Evolutionary conservation across 2,329 filamentous ascomycete genomes (phyloP).

Genomic region (Phialophora macrospora): DNA sequence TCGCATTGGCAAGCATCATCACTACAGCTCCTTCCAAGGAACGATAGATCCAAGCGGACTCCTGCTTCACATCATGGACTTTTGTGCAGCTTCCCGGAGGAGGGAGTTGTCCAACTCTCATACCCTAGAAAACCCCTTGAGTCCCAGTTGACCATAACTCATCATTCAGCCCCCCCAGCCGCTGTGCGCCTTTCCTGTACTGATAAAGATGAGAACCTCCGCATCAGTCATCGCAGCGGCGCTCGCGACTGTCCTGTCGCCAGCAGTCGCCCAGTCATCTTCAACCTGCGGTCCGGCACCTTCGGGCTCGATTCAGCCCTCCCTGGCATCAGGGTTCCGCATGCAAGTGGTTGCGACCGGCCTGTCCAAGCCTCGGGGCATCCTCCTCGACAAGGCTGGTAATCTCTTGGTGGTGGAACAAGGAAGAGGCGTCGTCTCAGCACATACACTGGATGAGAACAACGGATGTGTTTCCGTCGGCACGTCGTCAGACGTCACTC

Average conservation of each 20-base stretch:
- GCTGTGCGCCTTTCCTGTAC: background rate
- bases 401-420: conserved; percentile 57
- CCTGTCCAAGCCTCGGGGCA: conserved; percentile 52
- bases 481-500: conserved; percentile 30
- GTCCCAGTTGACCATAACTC: background rate
- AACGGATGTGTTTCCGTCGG: conserved; percentile 42
- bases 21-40: background rate
- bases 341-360: conserved; percentile 54
- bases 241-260: conserved; percentile 1
- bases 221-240: background rate
- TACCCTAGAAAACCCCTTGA: background rate
- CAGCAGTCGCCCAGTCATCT: conserved; percentile 29
- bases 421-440: conserved; percentile 45
- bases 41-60: background rate
- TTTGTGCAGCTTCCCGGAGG: background rate
- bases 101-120: background rate
- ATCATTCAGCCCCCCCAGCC: background rate
- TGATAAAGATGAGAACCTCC: conserved; percentile 2
- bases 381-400: conserved; percentile 55
- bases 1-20: background rate
- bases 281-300: conserved; percentile 35
- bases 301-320: conserved; percentile 37
- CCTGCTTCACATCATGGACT: background rate
- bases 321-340: conserved; percentile 39
- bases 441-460: conserved; percentile 46